Conservation (phyloP, 2,329 filamentous ascomycete genomes). For the Immersiporthe knoxdaviesiana region DNA sequence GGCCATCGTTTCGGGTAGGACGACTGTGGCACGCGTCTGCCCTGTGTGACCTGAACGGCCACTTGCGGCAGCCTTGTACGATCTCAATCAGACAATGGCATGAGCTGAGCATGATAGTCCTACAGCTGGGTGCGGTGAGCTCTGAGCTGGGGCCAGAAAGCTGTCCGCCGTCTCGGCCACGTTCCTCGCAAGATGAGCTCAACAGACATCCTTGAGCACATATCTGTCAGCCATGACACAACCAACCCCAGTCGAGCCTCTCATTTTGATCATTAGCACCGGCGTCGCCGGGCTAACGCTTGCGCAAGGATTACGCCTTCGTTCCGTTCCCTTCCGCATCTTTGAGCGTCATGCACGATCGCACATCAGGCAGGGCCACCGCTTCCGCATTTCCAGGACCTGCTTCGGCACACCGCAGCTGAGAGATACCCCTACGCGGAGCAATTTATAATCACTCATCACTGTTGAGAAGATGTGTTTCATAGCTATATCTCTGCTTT, state of each 20-base stretch:
- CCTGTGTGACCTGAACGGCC: constrained; percentile 2
- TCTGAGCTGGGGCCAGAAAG: constrained; percentile 6
- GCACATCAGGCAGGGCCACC: constrained; percentile 35
- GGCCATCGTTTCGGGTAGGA: too few relatives aligned
- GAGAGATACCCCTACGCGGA: constrained; percentile 29
- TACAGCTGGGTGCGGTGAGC: background rate
- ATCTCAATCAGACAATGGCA: background rate
- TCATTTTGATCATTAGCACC: constrained; percentile 46
- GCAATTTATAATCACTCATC: too few relatives aligned
- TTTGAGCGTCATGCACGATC: constrained; percentile 36
- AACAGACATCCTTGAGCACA: background rate
- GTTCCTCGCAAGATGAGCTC: background rate
- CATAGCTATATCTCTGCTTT: too few relatives aligned
- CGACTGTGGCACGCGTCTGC: background rate
- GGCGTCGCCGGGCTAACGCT: constrained; percentile 49
- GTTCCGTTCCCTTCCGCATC: constrained; percentile 37
- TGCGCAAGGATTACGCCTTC: constrained; percentile 37
- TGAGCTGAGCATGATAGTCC: background rate
- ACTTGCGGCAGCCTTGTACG: background rate
- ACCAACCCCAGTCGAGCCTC: background rate
- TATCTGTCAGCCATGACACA: constrained; percentile 13
- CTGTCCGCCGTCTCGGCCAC: constrained; percentile 6
- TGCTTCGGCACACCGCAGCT: constrained; percentile 33
- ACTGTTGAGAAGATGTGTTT: too few relatives aligned
- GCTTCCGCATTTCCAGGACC: constrained; percentile 34